Evolutionary conservation across 345 rosid species (phyloP), one percentile per base, ranked within the genome.

Genomic region (Murraya koenigii): DNA sequence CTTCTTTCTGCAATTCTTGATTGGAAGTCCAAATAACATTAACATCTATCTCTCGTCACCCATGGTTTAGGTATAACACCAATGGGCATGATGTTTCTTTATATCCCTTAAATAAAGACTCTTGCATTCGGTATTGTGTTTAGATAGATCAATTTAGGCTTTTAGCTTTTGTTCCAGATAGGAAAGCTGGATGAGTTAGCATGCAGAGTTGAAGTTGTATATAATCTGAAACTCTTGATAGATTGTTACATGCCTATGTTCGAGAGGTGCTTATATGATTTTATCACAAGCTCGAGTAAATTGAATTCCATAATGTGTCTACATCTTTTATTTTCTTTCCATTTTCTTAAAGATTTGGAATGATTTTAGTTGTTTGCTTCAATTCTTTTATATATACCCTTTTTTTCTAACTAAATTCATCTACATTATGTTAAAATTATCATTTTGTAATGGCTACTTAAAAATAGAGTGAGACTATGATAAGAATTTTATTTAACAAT

Each of bases 1-100:
- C 90, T 95, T 52, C 75, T 81, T 47, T 85, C 93, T 35, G 97
- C 97, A 8, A 90, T 95, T 39, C 66, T 49, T 66, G 90, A 89
- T 74, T 92, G 97, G 97, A 93, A 90, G 77, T 82, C 86, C 56
- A 82, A 39, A 76, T 78, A 78, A 62, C 84, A 64, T 13, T 83
- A 69, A 78, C 56, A 7, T 30, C 49, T 44, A 17, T 13, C 49
- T 44, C 17, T 8, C 66, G 64, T 38, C 23, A 13, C 25, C 13
- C 71, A 36, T 4, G 71, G 25, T 38, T n/a, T 22, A 20, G 49
- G 15, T 15, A 10, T 11, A 58, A 58, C 26, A 20, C 70, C 0
- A n/a, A 22, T 0, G 72, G 56, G 49, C 49, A 11, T 20, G 28
- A 6, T 56, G 19, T 25, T 70, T 72, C 44, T 13, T 63, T 14